Conservation (phyloP, 176 grass and related monocot species). For the Carex parvula region DNA sequence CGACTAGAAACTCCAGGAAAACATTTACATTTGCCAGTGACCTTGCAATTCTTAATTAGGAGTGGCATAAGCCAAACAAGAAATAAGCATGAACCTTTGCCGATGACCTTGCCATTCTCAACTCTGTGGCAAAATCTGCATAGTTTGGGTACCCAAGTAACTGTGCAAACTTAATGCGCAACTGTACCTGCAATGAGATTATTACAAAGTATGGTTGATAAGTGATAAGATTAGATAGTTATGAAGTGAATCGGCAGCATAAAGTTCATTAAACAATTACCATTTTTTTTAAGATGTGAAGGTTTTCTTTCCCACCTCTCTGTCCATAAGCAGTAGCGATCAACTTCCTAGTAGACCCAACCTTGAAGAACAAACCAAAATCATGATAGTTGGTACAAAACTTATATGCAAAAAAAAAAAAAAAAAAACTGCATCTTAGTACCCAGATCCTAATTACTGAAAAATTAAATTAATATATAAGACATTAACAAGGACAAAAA, state of each 20-base stretch:
- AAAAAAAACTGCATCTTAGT: background rate
- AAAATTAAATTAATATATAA: background rate
- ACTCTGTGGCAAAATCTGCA: conserved; percentile 73
- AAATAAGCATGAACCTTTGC: conserved; percentile 67
- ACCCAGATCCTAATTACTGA: background rate
- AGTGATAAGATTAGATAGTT: background rate
- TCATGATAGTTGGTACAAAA: background rate
- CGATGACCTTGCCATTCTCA: conserved; percentile 68
- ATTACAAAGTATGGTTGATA: conserved; percentile 25
- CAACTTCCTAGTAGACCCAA: conserved; percentile 62
- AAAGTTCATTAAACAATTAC: conserved; percentile 38
- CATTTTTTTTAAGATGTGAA: conserved; percentile 79
- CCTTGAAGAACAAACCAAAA: conserved; percentile 36
- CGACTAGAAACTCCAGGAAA: background rate
- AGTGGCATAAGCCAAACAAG: background rate
- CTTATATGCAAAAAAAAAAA: conserved; percentile 8
- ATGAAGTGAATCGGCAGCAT: conserved; percentile 23
- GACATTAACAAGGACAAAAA: background rate
- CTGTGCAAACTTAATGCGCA: conserved; percentile 64
- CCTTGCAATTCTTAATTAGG: background rate
- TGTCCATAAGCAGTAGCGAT: conserved; percentile 74
- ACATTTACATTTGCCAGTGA: background rate
- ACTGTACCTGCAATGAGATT: conserved; percentile 49
- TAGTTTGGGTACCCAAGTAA: conserved; percentile 82
- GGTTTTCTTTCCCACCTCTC: conserved; percentile 81